phyloP scores from a whole-genome alignment of 2,329 filamentous ascomycete genomes.

The Diaporthe sp. region DNA sequence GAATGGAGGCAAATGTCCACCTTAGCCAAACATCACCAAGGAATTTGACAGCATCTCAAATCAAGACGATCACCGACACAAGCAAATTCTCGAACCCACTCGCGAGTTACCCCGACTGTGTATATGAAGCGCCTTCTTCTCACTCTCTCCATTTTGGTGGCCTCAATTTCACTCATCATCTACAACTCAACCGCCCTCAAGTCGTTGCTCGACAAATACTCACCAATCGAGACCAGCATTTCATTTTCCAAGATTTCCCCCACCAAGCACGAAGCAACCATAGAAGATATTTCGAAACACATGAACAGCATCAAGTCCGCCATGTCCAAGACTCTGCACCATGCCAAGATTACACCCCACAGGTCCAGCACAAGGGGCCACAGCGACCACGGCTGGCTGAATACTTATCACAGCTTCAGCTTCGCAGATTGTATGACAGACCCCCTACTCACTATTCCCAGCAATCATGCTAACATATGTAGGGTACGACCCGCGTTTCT shows the following conservation, averaged over 20 bases:
- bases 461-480: not conserved
- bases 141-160: constrained; percentile 47
- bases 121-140: constrained; percentile 52
- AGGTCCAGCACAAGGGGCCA: constrained; percentile 81
- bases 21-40: constrained; percentile 43
- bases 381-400: constrained; percentile 87
- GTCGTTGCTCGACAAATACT: constrained; percentile 40
- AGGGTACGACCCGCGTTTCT: constrained; percentile 74
- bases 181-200: constrained; percentile 45
- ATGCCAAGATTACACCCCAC: constrained; percentile 82
- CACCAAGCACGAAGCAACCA: not conserved
- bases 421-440: constrained; percentile 74
- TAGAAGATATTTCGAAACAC: constrained; percentile 26
- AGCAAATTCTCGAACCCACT: constrained; percentile 38
- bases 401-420: constrained; percentile 88
- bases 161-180: constrained; percentile 49
- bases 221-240: constrained; percentile 3
- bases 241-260: constrained; percentile 1
- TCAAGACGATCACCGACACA: not conserved
- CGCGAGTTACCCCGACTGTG: constrained; percentile 34
- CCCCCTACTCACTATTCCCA: not conserved
- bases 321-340: constrained; percentile 74
- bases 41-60: constrained; percentile 34
- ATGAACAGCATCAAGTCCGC: constrained; percentile 59
- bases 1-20: not conserved